Percentiles rank a stretch among this genome's conserved stretches.
phyloP scores from a whole-genome alignment of 805 yeast genomes.

The Cephaloascus fragrans region DNA sequence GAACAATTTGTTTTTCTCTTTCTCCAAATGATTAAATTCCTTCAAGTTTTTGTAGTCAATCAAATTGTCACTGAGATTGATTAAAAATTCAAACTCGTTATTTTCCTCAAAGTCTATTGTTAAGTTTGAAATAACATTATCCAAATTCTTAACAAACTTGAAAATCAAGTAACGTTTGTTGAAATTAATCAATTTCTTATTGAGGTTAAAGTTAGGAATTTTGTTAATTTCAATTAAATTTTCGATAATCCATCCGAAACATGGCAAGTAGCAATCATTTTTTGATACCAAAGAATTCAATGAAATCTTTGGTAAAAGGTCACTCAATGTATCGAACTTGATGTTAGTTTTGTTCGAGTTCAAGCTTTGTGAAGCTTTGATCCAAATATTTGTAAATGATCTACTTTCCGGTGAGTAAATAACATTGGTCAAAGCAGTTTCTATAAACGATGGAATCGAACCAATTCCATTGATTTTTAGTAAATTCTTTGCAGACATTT shows the following conservation, averaged over 20 bases:
- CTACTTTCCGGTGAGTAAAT: conserved; percentile 78
- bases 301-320: conserved; percentile 17
- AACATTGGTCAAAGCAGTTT: conserved; percentile 65
- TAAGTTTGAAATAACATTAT: conserved; percentile 1
- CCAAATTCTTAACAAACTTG: conserved; percentile 26
- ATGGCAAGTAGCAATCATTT: conserved; percentile 55
- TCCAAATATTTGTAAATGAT: conserved; percentile 60
- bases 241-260: conserved; percentile 87
- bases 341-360: conserved; percentile 6
- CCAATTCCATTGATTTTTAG: conserved; percentile 6
- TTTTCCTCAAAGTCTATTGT: conserved; percentile 27
- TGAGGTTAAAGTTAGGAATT: conserved; percentile 68
- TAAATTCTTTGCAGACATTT: conserved; percentile 46
- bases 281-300: conserved; percentile 16
- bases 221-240: conserved; percentile 53
- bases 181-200: conserved; percentile 64
- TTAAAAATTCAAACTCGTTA: conserved; percentile 41
- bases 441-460: conserved; percentile 70
- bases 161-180: conserved; percentile 49
- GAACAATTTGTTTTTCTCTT: conserved; percentile 18
- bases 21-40: conserved; percentile 20
- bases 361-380: conserved; percentile 34
- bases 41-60: conserved; percentile 21
- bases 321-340: conserved; percentile 17
- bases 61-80: conserved; percentile 30